Evolutionary conservation across 2,329 filamentous ascomycete species (phyloP), one percentile per base, ranked within the genome.

Genomic region (Colletotrichum trifolii): DNA sequence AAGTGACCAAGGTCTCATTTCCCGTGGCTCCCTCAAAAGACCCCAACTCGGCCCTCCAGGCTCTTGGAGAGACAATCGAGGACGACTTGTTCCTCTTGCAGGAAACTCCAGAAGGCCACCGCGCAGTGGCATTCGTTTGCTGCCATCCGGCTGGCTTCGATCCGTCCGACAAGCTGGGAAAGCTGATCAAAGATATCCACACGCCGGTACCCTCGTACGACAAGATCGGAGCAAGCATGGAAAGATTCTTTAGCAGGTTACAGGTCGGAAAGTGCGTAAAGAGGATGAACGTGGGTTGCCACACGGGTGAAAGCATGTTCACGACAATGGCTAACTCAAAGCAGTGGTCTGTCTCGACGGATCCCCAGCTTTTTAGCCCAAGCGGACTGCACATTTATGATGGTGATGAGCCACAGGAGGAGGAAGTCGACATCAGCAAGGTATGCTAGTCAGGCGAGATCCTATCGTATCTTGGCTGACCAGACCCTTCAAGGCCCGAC

Each of bases 141-240:
- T 86, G 83, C 66, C 83, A 83, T 55, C 83, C 85, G 0, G 75
- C 80, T 0, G 85, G 84, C 0, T 87, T 87, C 52, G 80, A 86
- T 50, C 83, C 85, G 0, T 76, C 80, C 0, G 50, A 71, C 2
- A 87, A 87, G 72, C 72, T 87, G 35, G 84, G 83, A 2, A 78
- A 79, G 67, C 68, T 79, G 9, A 72, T 87, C 17, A 73, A 72
- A 47, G 82, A 84, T 25, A 83, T 87, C 10, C 85, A 88, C 60
- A 72, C 64, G 13, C 83, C 83, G 0, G 85, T 87, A 42, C 85
- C 85, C 0, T 76, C 77, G 1, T 87, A 86, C 59, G 80, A 85
- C 13, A 86, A 82, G 74, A 86, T 87, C 35, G 83, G 81, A 0
- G 70, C 75, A 0, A 86, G 83, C 64, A 86, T 87, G 83, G 84